These are phyloP conservation scores for Trichomonascaceae sp. DNA, from an alignment of 1,139 yeast species.

Conservation along the genomic window DNA sequence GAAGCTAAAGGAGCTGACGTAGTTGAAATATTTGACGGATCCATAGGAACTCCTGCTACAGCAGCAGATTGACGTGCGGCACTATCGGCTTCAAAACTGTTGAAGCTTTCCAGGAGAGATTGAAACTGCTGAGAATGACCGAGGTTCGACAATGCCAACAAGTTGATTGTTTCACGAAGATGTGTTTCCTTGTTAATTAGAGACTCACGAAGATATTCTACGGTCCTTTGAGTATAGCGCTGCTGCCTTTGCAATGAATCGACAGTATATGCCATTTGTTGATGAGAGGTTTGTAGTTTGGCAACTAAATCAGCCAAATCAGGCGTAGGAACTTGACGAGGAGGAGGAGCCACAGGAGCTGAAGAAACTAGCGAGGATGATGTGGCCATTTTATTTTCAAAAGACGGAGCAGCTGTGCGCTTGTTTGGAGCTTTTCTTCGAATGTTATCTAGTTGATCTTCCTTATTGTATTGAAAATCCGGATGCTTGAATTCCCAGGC, in stretches of 20 bases:
- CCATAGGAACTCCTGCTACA: neutral
- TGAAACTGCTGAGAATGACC: constrained; percentile 9
- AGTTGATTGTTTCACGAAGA: constrained; percentile 5
- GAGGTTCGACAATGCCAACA: constrained; percentile 2
- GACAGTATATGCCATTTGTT: constrained; percentile 1
- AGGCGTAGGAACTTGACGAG: neutral
- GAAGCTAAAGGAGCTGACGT: neutral
- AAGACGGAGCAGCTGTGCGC: constrained; percentile 20
- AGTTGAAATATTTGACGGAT: neutral
- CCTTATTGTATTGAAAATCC: constrained; percentile 67
- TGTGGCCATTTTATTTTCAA: neutral
- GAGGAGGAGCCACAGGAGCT: neutral
- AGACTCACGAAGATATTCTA: constrained; percentile 4
- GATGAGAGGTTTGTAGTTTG: constrained; percentile 5
- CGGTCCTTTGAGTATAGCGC: constrained; percentile 1
- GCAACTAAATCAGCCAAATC: constrained; percentile 7
- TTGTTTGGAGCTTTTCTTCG: constrained; percentile 70
- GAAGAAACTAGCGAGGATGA: neutral
- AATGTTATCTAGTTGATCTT: constrained; percentile 68
- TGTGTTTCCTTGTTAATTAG: constrained; percentile 2
- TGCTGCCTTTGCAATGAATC: constrained; percentile 3
- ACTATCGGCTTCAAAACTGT: constrained; percentile 3
- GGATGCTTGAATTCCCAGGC: constrained; percentile 93
- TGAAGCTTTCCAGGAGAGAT: constrained; percentile 4
- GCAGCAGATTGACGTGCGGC: constrained; percentile 2